Conservation (phyloP, 495 filamentous ascomycete species). For the Umbilicaria muhlenbergii region DNA sequence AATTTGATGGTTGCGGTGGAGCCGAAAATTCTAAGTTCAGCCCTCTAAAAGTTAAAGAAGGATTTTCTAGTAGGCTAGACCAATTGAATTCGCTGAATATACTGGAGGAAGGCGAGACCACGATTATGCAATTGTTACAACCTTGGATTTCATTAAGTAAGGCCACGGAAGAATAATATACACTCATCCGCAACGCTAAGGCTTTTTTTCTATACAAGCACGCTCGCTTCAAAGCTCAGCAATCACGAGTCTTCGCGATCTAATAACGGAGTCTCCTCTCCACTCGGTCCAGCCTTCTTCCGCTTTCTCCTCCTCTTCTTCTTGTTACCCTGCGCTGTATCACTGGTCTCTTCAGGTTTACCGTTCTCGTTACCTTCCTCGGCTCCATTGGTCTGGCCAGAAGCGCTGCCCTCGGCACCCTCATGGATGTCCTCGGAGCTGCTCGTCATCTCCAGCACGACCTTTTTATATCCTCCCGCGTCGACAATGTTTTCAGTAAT, state of each 20-base stretch:
- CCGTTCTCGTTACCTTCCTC: slow-evolving; percentile 10
- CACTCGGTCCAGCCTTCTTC: slow-evolving; percentile 7
- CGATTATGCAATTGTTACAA: too few relatives aligned
- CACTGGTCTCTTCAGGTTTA: slow-evolving; percentile 5
- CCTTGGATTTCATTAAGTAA: too few relatives aligned
- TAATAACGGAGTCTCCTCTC: background rate
- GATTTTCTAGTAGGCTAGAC: too few relatives aligned
- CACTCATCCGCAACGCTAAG: too few relatives aligned
- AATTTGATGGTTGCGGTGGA: too few relatives aligned
- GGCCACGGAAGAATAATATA: too few relatives aligned
- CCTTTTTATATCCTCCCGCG: slow-evolving; percentile 66
- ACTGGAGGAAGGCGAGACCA: too few relatives aligned
- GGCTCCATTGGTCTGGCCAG: background rate
- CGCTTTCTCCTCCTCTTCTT: slow-evolving; percentile 29
- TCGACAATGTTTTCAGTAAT: slow-evolving; percentile 83
- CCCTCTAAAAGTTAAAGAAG: too few relatives aligned
- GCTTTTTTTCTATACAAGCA: too few relatives aligned
- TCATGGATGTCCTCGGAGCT: slow-evolving; percentile 22
- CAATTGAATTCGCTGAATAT: too few relatives aligned
- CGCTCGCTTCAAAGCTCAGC: background rate
- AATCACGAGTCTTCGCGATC: slow-evolving; percentile 2
- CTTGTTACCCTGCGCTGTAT: slow-evolving; percentile 21
- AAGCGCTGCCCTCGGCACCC: background rate
- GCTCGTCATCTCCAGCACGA: slow-evolving; percentile 61
- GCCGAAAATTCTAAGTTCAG: too few relatives aligned